Evolutionary conservation across 805 yeast species (phyloP), one percentile per base, ranked within the genome.

Genomic region (Torulaspora quercuum): DNA sequence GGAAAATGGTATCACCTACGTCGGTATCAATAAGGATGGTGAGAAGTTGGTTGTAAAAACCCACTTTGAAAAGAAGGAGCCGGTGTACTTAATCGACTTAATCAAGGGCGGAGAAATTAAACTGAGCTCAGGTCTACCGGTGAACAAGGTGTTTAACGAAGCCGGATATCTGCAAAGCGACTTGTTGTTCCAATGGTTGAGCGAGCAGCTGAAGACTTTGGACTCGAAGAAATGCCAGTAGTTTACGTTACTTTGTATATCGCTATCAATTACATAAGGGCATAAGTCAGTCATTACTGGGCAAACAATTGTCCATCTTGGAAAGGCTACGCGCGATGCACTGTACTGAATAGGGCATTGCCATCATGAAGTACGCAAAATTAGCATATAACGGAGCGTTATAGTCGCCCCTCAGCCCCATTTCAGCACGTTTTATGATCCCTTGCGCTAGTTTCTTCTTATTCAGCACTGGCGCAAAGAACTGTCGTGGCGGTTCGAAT

Each of bases 391-490:
- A 63, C 0, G 96, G 96, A 25, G 76, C 59, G 45, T 73, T 75
- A 18, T 89, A 68, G 35, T 78, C 80, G 1, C 94, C 95, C 33
- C 83, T 61, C 45, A 73, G 68, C 3, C 95, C 95, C 15, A 61
- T 48, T 19, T 70, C 72, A 19, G 82, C 63, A 1, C 81, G 75
- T 3, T 61, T 50, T 6, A 80, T 64, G 3, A 88, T 73, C 11
- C 63, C 62, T 3, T 46, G 37, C 0, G 95, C 89, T 15, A 87
- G 78, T 33, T 63, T 64, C 4, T 46, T 50, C 0, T 82, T 80
- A 8, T 77, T 76, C 11, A 86, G 60, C 27, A 83, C 78, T 0
- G 96, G 97, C 0, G 97, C 97, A 23, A 87, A 61, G 25, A 80
- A 60, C 14, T 75, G 68, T 23, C 80, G 75, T 1, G 96, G 95